Base-by-base conservation (phyloP, 768 basidiomycete genomes). In the Ephemerocybe angulata region DNA sequence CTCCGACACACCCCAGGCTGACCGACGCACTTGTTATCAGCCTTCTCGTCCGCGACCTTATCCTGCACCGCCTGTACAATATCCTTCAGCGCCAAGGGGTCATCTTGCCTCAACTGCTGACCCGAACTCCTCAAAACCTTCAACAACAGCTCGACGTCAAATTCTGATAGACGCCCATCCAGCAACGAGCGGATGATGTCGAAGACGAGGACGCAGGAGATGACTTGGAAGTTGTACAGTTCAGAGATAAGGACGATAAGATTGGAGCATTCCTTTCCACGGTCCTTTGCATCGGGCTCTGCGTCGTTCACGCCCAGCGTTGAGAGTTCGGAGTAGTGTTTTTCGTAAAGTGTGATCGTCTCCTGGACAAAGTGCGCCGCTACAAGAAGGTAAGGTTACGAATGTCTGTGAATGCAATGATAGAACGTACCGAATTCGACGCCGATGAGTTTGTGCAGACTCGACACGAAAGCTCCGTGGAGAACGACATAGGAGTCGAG, bases 171-270 rank as follows among this genome's bases (percentile, higher is more conserved):
- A 2, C 82, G 74, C 4, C 73, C 73, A 1, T 79, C 72, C 44
- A 98, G 74, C 43, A 98, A 78, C 13, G 78, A 76, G 7, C 89
- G 85, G 59, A 98, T 86, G 46, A 98, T 68, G 65, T 98, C 97
- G 70, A 93, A 98, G 44, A 98, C 73, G n/a, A 98, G 77, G 11
- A 87, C 72, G 54, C 86, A 92, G 2, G 91, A 91, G 51, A 98
- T 82, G 22, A 98, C 91, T 71, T 93, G 90, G 65, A 98, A 94
- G 66, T 98, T 98, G 75, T 98, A 98, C 19, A 99, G 74, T 66
- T 98, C 94, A 2, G 93, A 90, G 21, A 98, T 71, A 22, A 98
- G 80, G 1, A 91, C 83, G 38, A 96, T 79, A 30, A 99, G 72
- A 66, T 99, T 98, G 10, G 88, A 85, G 60, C 86, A 86, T 65